Conservation (phyloP, 1,284 basidiomycete species). For the Volvariella volvacea region DNA sequence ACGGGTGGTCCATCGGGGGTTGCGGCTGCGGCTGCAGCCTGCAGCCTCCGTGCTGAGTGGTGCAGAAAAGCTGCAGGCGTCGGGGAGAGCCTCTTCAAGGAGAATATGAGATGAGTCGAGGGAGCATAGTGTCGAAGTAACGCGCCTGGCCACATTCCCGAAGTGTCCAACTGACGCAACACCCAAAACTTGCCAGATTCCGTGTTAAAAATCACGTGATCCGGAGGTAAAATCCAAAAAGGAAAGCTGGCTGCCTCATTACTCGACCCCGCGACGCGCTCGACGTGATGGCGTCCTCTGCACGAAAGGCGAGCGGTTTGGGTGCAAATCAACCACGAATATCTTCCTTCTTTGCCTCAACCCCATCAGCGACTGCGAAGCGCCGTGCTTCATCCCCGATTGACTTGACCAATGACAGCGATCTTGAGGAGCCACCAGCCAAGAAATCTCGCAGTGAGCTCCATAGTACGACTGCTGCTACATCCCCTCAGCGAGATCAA, state of each 20-base stretch:
- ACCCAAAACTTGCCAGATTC: too few species aligned
- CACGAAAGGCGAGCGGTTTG: too few species aligned
- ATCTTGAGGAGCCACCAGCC: constrained; percentile 25
- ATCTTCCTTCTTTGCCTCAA: constrained; percentile 44
- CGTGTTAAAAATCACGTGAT: too few species aligned
- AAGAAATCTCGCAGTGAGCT: constrained; percentile 11
- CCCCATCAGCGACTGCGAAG: constrained; percentile 16
- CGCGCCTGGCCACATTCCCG: too few species aligned
- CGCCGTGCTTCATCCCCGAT: constrained; percentile 32
- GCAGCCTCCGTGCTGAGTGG: constrained; percentile 16
- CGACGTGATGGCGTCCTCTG: too few species aligned
- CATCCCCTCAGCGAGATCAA: constrained; percentile 5
- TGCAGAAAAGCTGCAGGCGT: constrained; percentile 3
- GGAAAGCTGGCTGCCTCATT: too few species aligned
- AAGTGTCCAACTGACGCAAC: too few species aligned
- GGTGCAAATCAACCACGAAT: constrained; percentile 15
- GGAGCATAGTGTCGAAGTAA: too few species aligned
- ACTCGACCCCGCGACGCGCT: too few species aligned
- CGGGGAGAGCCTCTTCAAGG: not conserved
- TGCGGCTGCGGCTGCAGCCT: constrained; percentile 13
- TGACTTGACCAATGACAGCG: constrained; percentile 40
- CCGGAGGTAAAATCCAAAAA: too few species aligned
- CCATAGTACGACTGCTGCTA: constrained; percentile 3
- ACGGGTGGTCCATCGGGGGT: constrained; percentile 33
- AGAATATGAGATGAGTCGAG: too few species aligned